A percentile compares a stretch with the other conserved stretches of the same genome.
Evolutionary conservation across 2,329 filamentous ascomycete species (phyloP).

Genomic region (Aspergillus hortae): DNA sequence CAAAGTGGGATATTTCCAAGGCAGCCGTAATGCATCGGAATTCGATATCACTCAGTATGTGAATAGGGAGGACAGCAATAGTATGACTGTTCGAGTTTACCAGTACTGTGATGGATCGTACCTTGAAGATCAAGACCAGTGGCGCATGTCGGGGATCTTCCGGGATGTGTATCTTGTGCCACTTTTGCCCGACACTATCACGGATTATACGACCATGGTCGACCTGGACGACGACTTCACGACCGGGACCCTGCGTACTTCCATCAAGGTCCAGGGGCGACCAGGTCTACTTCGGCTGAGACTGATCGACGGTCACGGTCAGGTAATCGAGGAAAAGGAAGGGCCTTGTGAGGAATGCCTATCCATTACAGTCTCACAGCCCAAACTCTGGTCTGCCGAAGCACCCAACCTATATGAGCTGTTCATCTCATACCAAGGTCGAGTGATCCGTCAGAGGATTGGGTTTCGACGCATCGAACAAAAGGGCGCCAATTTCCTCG

Average conservation of each 20-base stretch:
- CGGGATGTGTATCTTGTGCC: constrained; percentile 62
- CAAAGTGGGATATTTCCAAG: constrained; percentile 65
- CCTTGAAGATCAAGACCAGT: constrained; percentile 67
- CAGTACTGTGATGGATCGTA: constrained; percentile 68
- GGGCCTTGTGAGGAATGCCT: not conserved
- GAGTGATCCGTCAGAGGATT: constrained; percentile 48
- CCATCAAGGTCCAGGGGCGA: not conserved
- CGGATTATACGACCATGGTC: not conserved
- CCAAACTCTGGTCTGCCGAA: constrained; percentile 67
- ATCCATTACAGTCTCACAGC: constrained; percentile 21
- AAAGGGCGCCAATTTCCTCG: constrained; percentile 53
- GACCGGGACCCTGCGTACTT: constrained; percentile 14
- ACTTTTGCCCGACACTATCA: constrained; percentile 43
- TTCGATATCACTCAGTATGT: constrained; percentile 62
- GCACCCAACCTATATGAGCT: constrained; percentile 60
- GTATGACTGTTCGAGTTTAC: constrained; percentile 63
- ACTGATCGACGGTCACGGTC: constrained; percentile 49
- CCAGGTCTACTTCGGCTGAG: not conserved
- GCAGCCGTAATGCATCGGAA: constrained; percentile 64
- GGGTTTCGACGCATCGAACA: constrained; percentile 62
- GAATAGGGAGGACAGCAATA: constrained; percentile 43
- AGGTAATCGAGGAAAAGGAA: constrained; percentile 50
- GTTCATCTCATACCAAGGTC: constrained; percentile 35
- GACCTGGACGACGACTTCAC: constrained; percentile 51
- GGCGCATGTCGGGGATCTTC: constrained; percentile 66